Conservation (phyloP, 2,329 filamentous ascomycete species). For the Phaeosphaeriaceae sp. region DNA sequence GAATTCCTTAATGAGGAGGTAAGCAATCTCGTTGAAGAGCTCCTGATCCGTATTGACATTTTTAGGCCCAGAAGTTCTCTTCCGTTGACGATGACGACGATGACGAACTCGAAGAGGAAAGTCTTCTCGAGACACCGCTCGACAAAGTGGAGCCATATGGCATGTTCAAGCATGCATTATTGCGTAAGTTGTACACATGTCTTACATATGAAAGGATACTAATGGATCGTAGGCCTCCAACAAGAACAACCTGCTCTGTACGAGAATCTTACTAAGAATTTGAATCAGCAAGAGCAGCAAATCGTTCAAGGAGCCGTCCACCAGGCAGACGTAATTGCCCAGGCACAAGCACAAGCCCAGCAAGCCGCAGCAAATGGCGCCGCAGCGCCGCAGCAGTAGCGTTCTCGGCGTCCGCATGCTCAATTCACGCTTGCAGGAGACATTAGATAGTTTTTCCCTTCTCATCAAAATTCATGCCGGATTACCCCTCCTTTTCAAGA, state of each 20-base stretch:
- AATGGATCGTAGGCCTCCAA: conserved; percentile 73
- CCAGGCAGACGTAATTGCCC: conserved; percentile 66
- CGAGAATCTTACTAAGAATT: conserved; percentile 75
- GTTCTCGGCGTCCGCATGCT: neutral
- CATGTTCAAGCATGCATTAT: conserved; percentile 81
- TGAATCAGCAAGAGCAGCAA: conserved; percentile 80
- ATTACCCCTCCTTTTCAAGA: conserved; percentile 28
- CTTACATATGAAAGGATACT: conserved; percentile 7
- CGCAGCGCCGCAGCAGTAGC: conserved; percentile 25
- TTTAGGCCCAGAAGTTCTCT: conserved; percentile 81
- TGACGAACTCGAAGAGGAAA: conserved; percentile 90
- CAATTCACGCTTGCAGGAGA: neutral
- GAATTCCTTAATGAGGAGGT: conserved; percentile 95
- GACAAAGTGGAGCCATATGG: conserved; percentile 95
- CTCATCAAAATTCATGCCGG: conserved; percentile 24
- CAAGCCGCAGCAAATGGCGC: conserved; percentile 29
- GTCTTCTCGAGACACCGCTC: conserved; percentile 88
- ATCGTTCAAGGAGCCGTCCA: conserved; percentile 80
- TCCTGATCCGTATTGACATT: conserved; percentile 32
- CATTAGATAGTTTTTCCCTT: conserved; percentile 28
- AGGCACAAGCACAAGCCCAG: conserved; percentile 32
- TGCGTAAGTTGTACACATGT: conserved; percentile 68
- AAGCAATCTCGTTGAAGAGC: conserved; percentile 29
- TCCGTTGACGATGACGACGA: conserved; percentile 75
- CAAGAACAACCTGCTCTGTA: conserved; percentile 92